These are phyloP conservation scores for Pichia gijzeniarum DNA, from an alignment of 805 yeast genomes.

Conservation along the genomic window DNA sequence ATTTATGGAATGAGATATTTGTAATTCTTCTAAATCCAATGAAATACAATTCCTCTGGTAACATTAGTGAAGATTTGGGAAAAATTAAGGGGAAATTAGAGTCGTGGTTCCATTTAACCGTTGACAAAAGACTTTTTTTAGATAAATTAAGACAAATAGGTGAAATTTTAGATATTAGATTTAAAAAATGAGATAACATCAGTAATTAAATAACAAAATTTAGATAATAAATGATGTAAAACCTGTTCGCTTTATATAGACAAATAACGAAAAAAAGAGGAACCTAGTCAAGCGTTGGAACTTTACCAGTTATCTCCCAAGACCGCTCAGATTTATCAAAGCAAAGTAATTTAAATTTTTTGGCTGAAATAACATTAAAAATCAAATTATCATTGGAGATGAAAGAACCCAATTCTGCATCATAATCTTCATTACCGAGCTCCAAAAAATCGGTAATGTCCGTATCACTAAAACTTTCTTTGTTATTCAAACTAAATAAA, in stretches of 20 bases:
- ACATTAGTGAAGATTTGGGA: conserved; percentile 3
- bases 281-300: conserved; percentile 1
- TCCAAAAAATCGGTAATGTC: not conserved
- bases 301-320: conserved; percentile 9
- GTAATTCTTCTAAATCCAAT: conserved; percentile 57
- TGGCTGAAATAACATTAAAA: not conserved
- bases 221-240: not conserved
- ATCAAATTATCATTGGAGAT: conserved; percentile 2
- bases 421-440: not conserved
- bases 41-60: conserved; percentile 1
- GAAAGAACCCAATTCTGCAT: conserved; percentile 1
- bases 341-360: conserved; percentile 7
- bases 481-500: too few species aligned
- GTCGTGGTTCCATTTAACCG: conserved; percentile 16
- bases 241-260: too few species aligned
- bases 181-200: not conserved
- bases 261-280: not conserved
- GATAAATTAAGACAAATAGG: conserved; percentile 11
- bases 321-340: not conserved
- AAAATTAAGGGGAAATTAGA: conserved; percentile 12
- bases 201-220: not conserved
- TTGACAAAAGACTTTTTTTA: conserved; percentile 10
- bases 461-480: not conserved
- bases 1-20: conserved; percentile 66
- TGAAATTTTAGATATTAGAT: conserved; percentile 5